Base-by-base conservation (phyloP, 1,284 basidiomycete genomes). In the Farysia itapuensis region DNA sequence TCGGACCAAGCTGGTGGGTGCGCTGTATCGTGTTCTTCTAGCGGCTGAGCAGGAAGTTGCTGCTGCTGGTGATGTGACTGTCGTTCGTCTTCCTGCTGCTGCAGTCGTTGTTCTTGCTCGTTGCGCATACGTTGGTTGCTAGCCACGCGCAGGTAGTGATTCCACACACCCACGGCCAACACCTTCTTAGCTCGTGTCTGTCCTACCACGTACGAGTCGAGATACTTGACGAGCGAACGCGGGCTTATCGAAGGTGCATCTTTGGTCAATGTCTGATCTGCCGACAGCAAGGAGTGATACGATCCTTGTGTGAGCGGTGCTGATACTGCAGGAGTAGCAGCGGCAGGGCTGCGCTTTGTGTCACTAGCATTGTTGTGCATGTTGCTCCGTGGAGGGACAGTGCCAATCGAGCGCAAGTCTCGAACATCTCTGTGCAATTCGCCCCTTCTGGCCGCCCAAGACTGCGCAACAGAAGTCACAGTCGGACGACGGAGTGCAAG, bases 111-210 rank as follows among this genome's bases (percentile, higher is more conserved):
- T 20, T 44, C 56, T 5, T 45, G 48, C n/a, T 52, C 48, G 8
- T 59, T 32, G 11, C 24, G 24, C 48, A 52, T 48, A 7, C 47
- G 33, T 36, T 50, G 37, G 32, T 68, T 43, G 44, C 31, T 30
- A 9, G 44, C 39, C 12, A 61, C 40, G 24, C 64, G 43, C 9
- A 58, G 38, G 31, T 59, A 56, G 44, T 51, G 43, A 19, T 50
- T 57, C 39, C 36, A 51, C 4, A 52, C 45, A 2, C 88, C 89
- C 31, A 92, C 93, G 23, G 90, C 89, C 15, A 96, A 82, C 9
- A 90, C 86, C 74, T 91, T 90, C 82, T 96, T 96, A 3, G 93
- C 92, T 54, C 82, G 82, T 57, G 89, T 87, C 75, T 96, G 93
- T 2, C 93, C 92, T 12, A 96, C 83, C n/a, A 96, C 85, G 72